Percentiles rank a stretch among this genome's conserved stretches.
These are phyloP conservation scores for Yamadazyma scolyti DNA, from an alignment of 805 yeast genomes.

Conservation along the genomic window DNA sequence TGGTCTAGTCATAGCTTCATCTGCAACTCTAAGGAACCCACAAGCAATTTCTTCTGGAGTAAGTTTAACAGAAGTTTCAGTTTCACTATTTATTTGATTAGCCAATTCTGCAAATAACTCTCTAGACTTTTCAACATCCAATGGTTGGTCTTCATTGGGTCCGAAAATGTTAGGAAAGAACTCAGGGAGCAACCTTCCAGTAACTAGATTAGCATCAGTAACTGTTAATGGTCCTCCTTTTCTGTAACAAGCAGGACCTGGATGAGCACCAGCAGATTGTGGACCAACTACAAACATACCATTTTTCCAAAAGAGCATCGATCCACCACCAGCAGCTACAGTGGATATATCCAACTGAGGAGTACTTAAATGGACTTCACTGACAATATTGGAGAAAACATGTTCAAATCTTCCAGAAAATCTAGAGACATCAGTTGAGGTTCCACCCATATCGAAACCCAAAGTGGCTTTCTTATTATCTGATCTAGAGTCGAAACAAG, in stretches of 20 bases:
- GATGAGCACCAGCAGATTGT: constrained; percentile 32
- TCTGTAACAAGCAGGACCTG: constrained; percentile 34
- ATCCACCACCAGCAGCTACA: constrained; percentile 43
- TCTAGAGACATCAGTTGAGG: constrained; percentile 41
- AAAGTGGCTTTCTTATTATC: constrained; percentile 18
- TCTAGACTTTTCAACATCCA: constrained; percentile 37
- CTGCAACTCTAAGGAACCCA: constrained; percentile 29
- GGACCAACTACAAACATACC: constrained; percentile 36
- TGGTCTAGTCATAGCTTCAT: constrained; percentile 27
- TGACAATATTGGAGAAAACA: constrained; percentile 77
- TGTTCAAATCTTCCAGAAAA: constrained; percentile 50
- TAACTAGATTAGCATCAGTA: constrained; percentile 2
- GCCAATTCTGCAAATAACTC: constrained; percentile 46
- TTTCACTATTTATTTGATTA: constrained; percentile 38
- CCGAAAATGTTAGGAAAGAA: constrained; percentile 31
- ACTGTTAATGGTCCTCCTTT: constrained; percentile 28
- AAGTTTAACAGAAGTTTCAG: constrained; percentile 10
- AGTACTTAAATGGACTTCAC: constrained; percentile 64
- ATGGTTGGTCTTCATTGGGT: constrained; percentile 24
- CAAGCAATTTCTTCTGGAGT: constrained; percentile 24
- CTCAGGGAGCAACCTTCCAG: constrained; percentile 6
- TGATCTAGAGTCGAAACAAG: constrained; percentile 50
- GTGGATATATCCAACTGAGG: constrained; percentile 39
- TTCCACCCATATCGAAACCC: constrained; percentile 40
- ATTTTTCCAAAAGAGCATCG: constrained; percentile 28